These are phyloP conservation scores for Tylopilus subfusipes DNA, from an alignment of 768 basidiomycete species.

Conservation along the genomic window DNA sequence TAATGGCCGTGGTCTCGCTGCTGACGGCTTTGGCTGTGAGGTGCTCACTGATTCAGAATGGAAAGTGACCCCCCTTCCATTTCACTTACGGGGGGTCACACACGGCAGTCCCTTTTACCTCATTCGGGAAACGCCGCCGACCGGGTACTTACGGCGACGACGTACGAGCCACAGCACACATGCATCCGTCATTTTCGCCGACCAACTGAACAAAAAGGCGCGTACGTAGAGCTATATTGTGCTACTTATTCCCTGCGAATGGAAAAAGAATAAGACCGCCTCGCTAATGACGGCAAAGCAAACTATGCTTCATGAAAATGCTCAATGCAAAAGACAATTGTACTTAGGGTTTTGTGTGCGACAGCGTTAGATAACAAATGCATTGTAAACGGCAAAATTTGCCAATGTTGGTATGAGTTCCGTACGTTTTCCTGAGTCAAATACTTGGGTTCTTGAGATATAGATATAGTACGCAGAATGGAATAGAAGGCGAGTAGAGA, in stretches of 20 bases:
- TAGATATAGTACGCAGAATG: constrained; percentile 36
- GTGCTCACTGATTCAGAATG: constrained; percentile 20
- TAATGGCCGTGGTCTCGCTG: constrained; percentile 24
- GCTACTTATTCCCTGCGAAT: constrained; percentile 9
- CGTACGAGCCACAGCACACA: background rate
- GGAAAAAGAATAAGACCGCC: constrained; percentile 8
- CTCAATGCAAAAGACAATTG: constrained; percentile 25
- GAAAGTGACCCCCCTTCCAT: constrained; percentile 28
- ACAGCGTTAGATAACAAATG: constrained; percentile 35
- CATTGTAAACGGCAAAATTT: constrained; percentile 26
- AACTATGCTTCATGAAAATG: constrained; percentile 26
- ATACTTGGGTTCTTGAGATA: constrained; percentile 33
- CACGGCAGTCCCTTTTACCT: background rate
- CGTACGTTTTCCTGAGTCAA: constrained; percentile 30
- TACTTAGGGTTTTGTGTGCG: constrained; percentile 21
- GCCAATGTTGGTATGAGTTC: constrained; percentile 33
- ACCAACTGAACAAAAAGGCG: background rate
- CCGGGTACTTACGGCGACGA: background rate
- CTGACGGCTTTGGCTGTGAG: constrained; percentile 22
- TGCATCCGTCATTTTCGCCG: background rate
- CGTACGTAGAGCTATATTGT: constrained; percentile 13
- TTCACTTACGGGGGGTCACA: constrained; percentile 10
- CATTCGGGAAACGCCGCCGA: background rate
- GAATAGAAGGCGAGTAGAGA: constrained; percentile 27
- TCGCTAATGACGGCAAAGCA: constrained; percentile 18